Conservation (phyloP, 805 yeast species). For the Barnettozyma sucrosica region DNA sequence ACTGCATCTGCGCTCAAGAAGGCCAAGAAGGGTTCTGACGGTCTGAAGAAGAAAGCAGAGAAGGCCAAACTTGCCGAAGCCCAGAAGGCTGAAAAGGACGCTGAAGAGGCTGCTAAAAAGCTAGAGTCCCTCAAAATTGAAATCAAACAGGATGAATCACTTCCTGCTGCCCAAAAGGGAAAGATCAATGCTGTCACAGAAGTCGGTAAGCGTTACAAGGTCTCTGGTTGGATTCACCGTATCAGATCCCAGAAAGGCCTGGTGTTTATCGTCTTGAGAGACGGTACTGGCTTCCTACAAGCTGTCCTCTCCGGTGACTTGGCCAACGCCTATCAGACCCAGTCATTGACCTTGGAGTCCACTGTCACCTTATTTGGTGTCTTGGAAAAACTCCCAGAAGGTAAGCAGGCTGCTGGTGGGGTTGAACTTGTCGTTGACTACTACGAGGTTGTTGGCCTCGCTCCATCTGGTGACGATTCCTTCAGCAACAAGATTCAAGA, state of each 20-base stretch:
- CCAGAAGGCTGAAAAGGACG: slow-evolving; percentile 48
- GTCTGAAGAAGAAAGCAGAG: slow-evolving; percentile 64
- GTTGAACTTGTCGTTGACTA: slow-evolving; percentile 89
- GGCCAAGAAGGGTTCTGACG: slow-evolving; percentile 94
- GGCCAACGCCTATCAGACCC: slow-evolving; percentile 84
- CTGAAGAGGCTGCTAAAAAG: slow-evolving; percentile 67
- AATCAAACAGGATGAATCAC: slow-evolving; percentile 65
- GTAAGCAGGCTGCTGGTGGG: slow-evolving; percentile 96
- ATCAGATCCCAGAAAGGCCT: slow-evolving; percentile 88
- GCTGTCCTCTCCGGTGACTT: slow-evolving; percentile 84
- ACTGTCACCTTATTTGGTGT: slow-evolving; percentile 78
- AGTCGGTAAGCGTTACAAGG: slow-evolving; percentile 65
- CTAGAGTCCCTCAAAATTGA: slow-evolving; percentile 75
- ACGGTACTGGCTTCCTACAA: slow-evolving; percentile 90
- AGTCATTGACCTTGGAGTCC: slow-evolving; percentile 82
- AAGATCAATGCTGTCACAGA: slow-evolving; percentile 44
- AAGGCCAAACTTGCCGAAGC: slow-evolving; percentile 50
- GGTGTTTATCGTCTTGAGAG: slow-evolving; percentile 87
- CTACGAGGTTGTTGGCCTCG: slow-evolving; percentile 84
- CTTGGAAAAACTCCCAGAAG: slow-evolving; percentile 82
- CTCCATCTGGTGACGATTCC: slow-evolving; percentile 95
- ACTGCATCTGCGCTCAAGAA: slow-evolving; percentile 89
- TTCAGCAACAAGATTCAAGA: slow-evolving; percentile 93
- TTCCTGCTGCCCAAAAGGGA: slow-evolving; percentile 62
- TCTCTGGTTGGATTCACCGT: slow-evolving; percentile 96